Conservation (phyloP, 2,329 filamentous ascomycete species). For the Cordyceps tenuipes region DNA sequence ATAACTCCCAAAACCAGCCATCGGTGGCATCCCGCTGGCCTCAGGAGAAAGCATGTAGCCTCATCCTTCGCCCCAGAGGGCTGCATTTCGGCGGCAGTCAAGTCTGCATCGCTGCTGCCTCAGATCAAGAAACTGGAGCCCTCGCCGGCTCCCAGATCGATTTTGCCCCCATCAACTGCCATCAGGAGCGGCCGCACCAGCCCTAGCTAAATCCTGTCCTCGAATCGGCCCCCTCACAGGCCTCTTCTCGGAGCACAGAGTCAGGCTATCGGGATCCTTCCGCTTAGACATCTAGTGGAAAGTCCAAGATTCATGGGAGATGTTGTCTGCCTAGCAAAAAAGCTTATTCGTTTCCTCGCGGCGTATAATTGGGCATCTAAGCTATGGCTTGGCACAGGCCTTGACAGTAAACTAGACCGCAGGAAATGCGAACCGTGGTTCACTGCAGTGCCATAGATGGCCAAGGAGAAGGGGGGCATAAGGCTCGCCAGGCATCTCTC, state of each 20-base stretch:
- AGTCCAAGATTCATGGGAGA: background rate
- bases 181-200: background rate
- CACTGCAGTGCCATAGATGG: background rate
- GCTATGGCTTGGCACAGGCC: background rate
- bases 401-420: background rate
- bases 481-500: background rate
- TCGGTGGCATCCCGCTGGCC: background rate
- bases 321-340: background rate
- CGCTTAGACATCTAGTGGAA: background rate
- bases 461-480: background rate
- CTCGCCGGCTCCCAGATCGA: background rate
- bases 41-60: background rate
- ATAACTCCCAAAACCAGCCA: background rate
- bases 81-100: background rate
- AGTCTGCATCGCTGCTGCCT: background rate
- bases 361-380: background rate
- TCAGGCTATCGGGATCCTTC: background rate
- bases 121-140: background rate
- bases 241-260: background rate
- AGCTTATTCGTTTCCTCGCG: background rate
- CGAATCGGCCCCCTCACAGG: background rate
- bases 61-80: background rate
- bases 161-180: constrained; percentile 3
- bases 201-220: background rate
- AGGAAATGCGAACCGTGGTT: background rate